Percentiles rank a stretch among this genome's conserved stretches.
phyloP scores from a whole-genome alignment of 2,329 filamentous ascomycete species.

The Aspergillus brasiliensis region DNA sequence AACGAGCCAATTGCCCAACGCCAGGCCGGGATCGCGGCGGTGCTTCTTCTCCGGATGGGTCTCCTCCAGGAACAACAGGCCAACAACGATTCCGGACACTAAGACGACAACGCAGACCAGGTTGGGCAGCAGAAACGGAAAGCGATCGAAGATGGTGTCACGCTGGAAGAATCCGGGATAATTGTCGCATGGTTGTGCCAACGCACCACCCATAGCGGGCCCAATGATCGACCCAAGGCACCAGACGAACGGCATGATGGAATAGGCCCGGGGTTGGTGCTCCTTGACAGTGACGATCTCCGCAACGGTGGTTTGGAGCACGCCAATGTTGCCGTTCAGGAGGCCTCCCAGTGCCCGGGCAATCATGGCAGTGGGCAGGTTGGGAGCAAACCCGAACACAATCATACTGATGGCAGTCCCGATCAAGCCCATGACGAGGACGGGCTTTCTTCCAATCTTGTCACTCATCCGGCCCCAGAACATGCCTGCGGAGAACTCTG shows the following conservation, averaged over 20 bases:
- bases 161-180: conserved; percentile 73
- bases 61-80: conserved; percentile 87
- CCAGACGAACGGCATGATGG: conserved; percentile 98
- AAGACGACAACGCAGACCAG: conserved; percentile 84
- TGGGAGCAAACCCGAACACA: conserved; percentile 86
- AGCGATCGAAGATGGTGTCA: conserved; percentile 79
- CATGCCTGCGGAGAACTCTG: conserved; percentile 89
- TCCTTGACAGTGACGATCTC: conserved; percentile 91
- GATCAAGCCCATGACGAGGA: conserved; percentile 82
- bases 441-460: conserved; percentile 86
- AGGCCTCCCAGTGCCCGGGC: conserved; percentile 87
- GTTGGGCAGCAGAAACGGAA: conserved; percentile 89
- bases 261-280: conserved; percentile 91
- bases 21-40: conserved; percentile 72
- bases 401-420: conserved; percentile 93
- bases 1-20: conserved; percentile 72
- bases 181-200: conserved; percentile 82
- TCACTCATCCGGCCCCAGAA: conserved; percentile 94
- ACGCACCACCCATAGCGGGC: conserved; percentile 83
- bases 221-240: conserved; percentile 95
- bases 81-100: conserved; percentile 72
- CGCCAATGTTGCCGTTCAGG: conserved; percentile 94
- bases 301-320: conserved; percentile 90
- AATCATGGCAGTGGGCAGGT: conserved; percentile 77
- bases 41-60: conserved; percentile 83